phyloP scores from a whole-genome alignment of 2,329 filamentous ascomycete genomes.

The Dothistroma pini region DNA sequence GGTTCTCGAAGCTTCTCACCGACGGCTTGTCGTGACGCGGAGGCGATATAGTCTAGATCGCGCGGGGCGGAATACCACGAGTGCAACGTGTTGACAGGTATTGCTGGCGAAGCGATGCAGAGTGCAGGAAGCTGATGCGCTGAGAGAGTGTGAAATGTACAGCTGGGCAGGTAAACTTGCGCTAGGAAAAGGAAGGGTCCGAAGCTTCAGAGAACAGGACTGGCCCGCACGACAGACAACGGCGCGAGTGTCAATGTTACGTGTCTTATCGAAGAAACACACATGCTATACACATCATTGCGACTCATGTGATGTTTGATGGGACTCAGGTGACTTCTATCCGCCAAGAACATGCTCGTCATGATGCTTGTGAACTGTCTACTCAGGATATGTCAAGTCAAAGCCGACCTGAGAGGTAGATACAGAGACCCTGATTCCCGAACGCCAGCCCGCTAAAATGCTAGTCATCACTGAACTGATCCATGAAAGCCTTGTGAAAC shows the following conservation, averaged over 20 bases:
- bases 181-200: neutral
- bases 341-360: neutral
- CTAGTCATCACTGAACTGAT: slow-evolving; percentile 57
- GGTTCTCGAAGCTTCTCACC: slow-evolving; percentile 12
- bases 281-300: neutral
- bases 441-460: neutral
- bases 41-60: neutral
- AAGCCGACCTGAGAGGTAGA: neutral
- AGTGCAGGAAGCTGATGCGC: neutral
- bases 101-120: neutral
- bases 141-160: neutral
- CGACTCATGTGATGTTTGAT: no score
- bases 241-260: no score
- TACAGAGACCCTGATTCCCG: neutral
- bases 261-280: neutral
- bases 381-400: neutral
- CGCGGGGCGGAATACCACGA: neutral
- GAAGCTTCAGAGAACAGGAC: neutral
- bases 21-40: slow-evolving; percentile 2
- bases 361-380: neutral
- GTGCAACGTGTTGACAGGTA: neutral
- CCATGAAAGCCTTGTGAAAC: slow-evolving; percentile 90
- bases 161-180: neutral
- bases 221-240: neutral
- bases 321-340: neutral